phyloP scores from a whole-genome alignment of 176 grass and related monocot genomes.

The Microstegium vimineum region DNA sequence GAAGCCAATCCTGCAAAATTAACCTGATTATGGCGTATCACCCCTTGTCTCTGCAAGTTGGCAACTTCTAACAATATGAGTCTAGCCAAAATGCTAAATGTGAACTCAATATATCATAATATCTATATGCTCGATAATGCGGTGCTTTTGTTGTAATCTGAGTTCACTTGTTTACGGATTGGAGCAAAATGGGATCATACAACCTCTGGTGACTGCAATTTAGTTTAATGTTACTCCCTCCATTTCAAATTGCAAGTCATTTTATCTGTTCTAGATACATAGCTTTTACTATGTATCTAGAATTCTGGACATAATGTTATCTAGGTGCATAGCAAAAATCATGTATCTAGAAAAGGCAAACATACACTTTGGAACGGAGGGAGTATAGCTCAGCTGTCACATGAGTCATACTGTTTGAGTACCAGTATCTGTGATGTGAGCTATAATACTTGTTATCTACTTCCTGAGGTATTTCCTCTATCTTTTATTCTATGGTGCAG shows the following conservation, averaged over 20 bases:
- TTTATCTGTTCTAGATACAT: background rate
- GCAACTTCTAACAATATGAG: background rate
- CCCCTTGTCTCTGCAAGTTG: background rate
- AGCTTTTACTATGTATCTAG: no score
- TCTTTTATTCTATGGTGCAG: slow-evolving; percentile 41
- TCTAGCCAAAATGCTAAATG: background rate
- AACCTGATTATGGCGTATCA: background rate
- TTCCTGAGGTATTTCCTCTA: slow-evolving; percentile 13
- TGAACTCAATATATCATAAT: background rate
- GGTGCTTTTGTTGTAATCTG: background rate
- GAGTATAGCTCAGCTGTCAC: background rate
- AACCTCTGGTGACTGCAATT: background rate
- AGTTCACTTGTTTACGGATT: background rate
- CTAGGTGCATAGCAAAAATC: background rate
- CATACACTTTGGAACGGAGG: background rate
- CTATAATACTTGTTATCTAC: slow-evolving; percentile 8
- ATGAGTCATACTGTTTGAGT: background rate
- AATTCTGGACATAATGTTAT: background rate
- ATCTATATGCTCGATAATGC: background rate
- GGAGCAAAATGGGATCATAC: background rate
- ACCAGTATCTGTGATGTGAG: background rate
- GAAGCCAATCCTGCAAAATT: background rate
- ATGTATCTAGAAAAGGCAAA: background rate
- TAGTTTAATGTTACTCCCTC: background rate
- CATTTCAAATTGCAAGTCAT: background rate